Percentiles rank a stretch among this genome's conserved stretches.
phyloP scores from a whole-genome alignment of 495 filamentous ascomycete genomes.

The Penicillium steckii region DNA sequence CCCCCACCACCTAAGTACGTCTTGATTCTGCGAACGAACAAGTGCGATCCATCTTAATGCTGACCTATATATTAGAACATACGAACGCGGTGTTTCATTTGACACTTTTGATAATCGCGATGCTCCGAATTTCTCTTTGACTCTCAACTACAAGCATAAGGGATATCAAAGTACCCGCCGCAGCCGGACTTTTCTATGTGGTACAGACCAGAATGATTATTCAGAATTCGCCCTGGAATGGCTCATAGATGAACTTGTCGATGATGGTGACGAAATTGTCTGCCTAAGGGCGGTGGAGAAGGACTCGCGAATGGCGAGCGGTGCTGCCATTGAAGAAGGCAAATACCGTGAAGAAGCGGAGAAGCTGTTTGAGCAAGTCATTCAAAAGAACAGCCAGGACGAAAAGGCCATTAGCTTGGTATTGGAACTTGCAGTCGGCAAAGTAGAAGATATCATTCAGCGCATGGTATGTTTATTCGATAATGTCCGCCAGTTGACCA shows the following conservation, averaged over 20 bases:
- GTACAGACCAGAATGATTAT: conserved; percentile 92
- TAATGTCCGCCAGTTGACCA: background rate
- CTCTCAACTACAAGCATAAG: conserved; percentile 83
- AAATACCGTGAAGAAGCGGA: conserved; percentile 80
- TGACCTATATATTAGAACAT: conserved; percentile 35
- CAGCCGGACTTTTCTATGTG: conserved; percentile 89
- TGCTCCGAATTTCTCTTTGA: conserved; percentile 75
- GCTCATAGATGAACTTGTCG: conserved; percentile 91
- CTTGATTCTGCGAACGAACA: background rate
- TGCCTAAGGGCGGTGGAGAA: conserved; percentile 90
- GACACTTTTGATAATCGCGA: conserved; percentile 91
- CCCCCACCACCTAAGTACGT: conserved; percentile 42
- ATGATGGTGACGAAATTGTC: conserved; percentile 95
- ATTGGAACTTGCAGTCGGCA: conserved; percentile 87
- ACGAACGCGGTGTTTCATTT: conserved; percentile 72
- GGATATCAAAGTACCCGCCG: conserved; percentile 82
- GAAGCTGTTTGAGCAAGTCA: conserved; percentile 72
- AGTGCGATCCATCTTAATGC: background rate
- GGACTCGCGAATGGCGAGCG: conserved; percentile 70
- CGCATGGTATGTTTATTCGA: conserved; percentile 66
- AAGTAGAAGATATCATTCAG: conserved; percentile 89
- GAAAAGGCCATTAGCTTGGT: conserved; percentile 86
- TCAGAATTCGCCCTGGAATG: conserved; percentile 94
- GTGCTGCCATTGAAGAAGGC: conserved; percentile 64
- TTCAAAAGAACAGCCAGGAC: conserved; percentile 72